Evolutionary conservation across 2,329 filamentous ascomycete genomes (phyloP).

Genomic region (Aspergillus sp.): DNA sequence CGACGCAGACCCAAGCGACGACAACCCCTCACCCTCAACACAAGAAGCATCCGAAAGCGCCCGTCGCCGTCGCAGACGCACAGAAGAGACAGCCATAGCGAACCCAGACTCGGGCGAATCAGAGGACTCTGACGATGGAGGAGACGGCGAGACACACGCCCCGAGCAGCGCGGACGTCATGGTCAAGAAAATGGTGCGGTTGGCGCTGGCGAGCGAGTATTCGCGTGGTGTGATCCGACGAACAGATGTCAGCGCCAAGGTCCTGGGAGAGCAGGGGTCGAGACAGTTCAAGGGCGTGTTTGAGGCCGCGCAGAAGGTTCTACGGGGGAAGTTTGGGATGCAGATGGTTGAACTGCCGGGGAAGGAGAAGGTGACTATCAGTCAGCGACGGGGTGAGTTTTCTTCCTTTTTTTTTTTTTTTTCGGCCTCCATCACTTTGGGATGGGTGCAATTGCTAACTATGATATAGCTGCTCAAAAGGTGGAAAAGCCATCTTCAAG

Average conservation of each 20-base stretch:
- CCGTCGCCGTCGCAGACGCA: slow-evolving; percentile 11
- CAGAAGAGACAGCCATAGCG: slow-evolving; percentile 3
- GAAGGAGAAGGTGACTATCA: slow-evolving; percentile 74
- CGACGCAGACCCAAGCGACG: not conserved
- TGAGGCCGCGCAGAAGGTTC: slow-evolving; percentile 65
- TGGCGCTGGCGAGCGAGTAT: slow-evolving; percentile 59
- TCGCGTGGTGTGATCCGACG: slow-evolving; percentile 54
- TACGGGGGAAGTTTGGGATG: slow-evolving; percentile 82
- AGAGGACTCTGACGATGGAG: slow-evolving; percentile 10
- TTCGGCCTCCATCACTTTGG: slow-evolving; percentile 1
- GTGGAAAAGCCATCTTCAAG: slow-evolving; percentile 38
- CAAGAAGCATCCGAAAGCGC: slow-evolving; percentile 1
- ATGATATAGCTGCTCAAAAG: slow-evolving; percentile 46
- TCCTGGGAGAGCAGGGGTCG: slow-evolving; percentile 64
- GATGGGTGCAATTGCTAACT: not conserved
- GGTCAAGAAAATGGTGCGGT: slow-evolving; percentile 58
- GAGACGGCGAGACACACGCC: slow-evolving; percentile 14
- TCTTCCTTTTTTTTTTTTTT: not conserved
- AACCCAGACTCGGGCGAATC: slow-evolving; percentile 4
- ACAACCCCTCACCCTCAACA: not conserved
- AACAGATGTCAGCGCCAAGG: slow-evolving; percentile 56
- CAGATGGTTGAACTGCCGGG: slow-evolving; percentile 77
- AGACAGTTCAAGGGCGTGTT: slow-evolving; percentile 75
- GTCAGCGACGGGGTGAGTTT: slow-evolving; percentile 66
- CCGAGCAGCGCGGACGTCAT: slow-evolving; percentile 35